Base-by-base conservation (phyloP, 2,329 filamentous ascomycete genomes). In the Penicillium corylophilum region DNA sequence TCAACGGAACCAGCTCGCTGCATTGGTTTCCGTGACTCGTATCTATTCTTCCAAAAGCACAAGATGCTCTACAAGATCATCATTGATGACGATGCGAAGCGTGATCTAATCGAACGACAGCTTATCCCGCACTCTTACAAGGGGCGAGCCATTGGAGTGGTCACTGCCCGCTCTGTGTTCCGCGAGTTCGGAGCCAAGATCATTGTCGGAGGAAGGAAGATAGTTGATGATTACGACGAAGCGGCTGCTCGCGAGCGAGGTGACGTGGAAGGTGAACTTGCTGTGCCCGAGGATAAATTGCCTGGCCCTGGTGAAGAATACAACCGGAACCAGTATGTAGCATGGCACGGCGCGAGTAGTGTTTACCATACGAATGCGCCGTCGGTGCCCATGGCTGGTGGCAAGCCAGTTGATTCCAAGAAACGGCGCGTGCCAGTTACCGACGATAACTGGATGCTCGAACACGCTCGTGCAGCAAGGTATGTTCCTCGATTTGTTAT, bases 91-190 rank as follows among this genome's bases (percentile, higher is more conserved):
- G 88, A 94, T n/a, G 93, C 95, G 74, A 99, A 99, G 78, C 86
- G 88, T 54, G 92, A 97, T 72, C 83, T 99, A 77, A 99, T 99
- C 67, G 90, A 95, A 62, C 86, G 94, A 54, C 89, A 95, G 5
- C 88, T 99, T 67, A 96, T 99, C 57, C 94, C 94, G 1, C 94
- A 96, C 77, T 96, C 91, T 24, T 99, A 99, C 84, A 99, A 97
- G 73, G 94, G 94, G 54, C 89, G 94, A 47, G 90, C 93, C 5
- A 99, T 99, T 70, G 94, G 94, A 70, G 91, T 99, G 24, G 92
- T 96, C 42, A 96, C 94, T 15, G 94, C 94, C 44, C 87, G 94
- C 41, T 97, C 94, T 1, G 94, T 99, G 15, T 99, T 97, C 72
- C 84, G 94, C 51, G 94, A 99, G 71, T 99, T 99, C 62, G 94